Percentiles rank a stretch among this genome's conserved stretches.
Evolutionary conservation across 345 rosid species (phyloP).

Genomic region (Moricandia moricandioides): DNA sequence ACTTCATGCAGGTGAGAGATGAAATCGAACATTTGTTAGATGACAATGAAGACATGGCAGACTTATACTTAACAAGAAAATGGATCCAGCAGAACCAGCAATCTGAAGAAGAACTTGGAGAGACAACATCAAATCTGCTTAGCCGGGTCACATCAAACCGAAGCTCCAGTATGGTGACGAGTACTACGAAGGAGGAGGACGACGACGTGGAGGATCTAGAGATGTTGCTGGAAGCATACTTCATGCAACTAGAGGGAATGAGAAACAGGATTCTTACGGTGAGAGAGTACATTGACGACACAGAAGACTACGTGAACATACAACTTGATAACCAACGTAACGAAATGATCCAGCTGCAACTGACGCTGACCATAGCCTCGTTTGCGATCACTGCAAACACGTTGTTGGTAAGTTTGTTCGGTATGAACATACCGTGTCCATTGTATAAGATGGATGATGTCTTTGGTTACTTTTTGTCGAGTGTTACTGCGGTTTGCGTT

Average conservation of each 20-base stretch:
- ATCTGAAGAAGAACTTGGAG: slow-evolving; percentile 50
- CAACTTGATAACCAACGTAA: slow-evolving; percentile 90
- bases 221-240: slow-evolving; percentile 4
- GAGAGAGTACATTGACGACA: slow-evolving; percentile 90
- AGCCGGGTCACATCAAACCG: slow-evolving; percentile 50
- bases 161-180: slow-evolving; percentile 61
- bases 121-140: slow-evolving; percentile 42
- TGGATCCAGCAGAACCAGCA: slow-evolving; percentile 69
- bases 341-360: slow-evolving; percentile 82
- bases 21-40: slow-evolving; percentile 82
- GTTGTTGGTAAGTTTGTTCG: slow-evolving; percentile 56
- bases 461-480: slow-evolving; percentile 56
- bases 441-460: slow-evolving; percentile 41
- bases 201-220: slow-evolving; percentile 86
- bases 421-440: slow-evolving; percentile 78
- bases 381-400: slow-evolving; percentile 73
- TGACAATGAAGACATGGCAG: slow-evolving; percentile 88
- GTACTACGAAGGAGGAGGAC: slow-evolving; percentile 47
- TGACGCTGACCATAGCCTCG: slow-evolving; percentile 78
- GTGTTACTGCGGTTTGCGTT: slow-evolving; percentile 43
- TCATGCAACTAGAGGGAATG: background rate
- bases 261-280: slow-evolving; percentile 42
- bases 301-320: slow-evolving; percentile 91
- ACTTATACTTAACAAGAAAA: slow-evolving; percentile 77
- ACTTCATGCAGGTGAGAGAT: slow-evolving; percentile 68